phyloP scores from a whole-genome alignment of 768 basidiomycete genomes.

The Cystobasidium onofrii region DNA sequence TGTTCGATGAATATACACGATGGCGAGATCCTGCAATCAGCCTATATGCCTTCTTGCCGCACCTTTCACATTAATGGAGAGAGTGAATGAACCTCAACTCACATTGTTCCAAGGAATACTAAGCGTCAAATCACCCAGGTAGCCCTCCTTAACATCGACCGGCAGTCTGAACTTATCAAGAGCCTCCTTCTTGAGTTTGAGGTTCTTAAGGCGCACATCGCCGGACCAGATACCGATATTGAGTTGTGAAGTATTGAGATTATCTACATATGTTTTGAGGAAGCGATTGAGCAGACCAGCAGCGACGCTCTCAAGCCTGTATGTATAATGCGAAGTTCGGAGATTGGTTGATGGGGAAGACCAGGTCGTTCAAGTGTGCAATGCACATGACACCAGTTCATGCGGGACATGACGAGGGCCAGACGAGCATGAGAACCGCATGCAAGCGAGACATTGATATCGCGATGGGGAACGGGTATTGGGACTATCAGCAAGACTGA shows the following conservation, averaged over 20 bases:
- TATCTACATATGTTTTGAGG: conserved; percentile 90
- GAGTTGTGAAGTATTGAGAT: conserved; percentile 86
- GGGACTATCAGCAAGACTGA: too few relatives aligned
- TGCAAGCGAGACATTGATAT: too few relatives aligned
- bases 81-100: too few relatives aligned
- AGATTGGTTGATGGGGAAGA: too few relatives aligned
- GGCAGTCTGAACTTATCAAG: conserved; percentile 92
- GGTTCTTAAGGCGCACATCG: conserved; percentile 51
- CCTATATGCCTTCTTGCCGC: too few relatives aligned
- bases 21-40: too few relatives aligned
- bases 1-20: too few relatives aligned
- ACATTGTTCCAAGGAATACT: conserved; percentile 64
- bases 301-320: conserved; percentile 23
- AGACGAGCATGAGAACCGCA: too few relatives aligned
- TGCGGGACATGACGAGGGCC: background rate
- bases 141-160: conserved; percentile 86
- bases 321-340: background rate
- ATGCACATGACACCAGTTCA: background rate
- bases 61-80: too few relatives aligned
- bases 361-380: background rate
- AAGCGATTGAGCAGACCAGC: conserved; percentile 51
- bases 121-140: conserved; percentile 75
- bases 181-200: conserved; percentile 83
- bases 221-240: conserved; percentile 88
- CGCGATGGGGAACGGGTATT: too few relatives aligned